Evolutionary conservation across 164 flowering plant species (phyloP), one percentile per base, ranked within the genome.

Genomic region (Chloranthus sessilifolius): DNA sequence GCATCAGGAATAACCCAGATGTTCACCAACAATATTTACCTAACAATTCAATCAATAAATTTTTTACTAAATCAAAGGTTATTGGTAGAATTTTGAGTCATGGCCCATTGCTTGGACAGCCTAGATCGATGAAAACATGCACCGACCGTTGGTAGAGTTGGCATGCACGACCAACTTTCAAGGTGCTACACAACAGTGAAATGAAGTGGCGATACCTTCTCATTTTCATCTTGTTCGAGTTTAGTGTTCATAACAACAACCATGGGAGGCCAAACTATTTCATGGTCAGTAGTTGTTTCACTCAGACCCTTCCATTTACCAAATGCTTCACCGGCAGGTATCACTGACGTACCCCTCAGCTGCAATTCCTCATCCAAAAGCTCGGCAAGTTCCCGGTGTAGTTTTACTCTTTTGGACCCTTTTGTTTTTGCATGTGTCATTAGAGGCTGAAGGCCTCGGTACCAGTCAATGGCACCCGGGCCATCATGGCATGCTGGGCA

Each of bases 211-310:
- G 57, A 5, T 71, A 92, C 98, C 94, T 79, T 86, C 0, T 85
- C 97, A 53, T 85, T 70, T 0, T 84, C 95, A 64, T 78, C 96
- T 58, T 61, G 24, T 2, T 86, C 92, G 16, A 76, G 88, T 47
- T 20, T 22, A 0, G 99, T 92, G 49, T 92, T 92, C 88, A 73
- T 79, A 15, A 92, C 67, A 2, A 92, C 27, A 45, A 88, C 88
- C 85, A 88, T 88, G 1, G 99, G 99, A 38, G 99, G 99, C 99
- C 99, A 92, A 11, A 92, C 79, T 21, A 92, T 86, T 3, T 79
- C 83, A 52, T 62, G 75, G 53, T 88, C 95, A 46, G 69, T 65
- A 2, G 60, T 66, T 5, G 64, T 60, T 9, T 50, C 58, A 21
- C 58, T 57, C 8, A 86, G 61, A 5, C 94, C 99, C 54, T 66